Base-by-base conservation (phyloP, 345 rosid genomes). In the Hibiscus trionum region DNA sequence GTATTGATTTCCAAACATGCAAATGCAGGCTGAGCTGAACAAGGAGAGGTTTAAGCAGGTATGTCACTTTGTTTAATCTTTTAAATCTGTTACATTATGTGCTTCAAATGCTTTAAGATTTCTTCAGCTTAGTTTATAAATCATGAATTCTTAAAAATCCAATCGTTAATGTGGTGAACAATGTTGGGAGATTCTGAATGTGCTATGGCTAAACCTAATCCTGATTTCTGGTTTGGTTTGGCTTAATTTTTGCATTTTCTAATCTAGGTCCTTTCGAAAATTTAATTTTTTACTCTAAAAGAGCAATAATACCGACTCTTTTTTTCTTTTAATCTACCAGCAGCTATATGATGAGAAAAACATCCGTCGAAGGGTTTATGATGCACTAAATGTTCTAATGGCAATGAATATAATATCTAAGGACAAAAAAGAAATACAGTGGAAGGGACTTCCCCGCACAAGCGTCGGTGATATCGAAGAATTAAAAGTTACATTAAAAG, bases 311-410 rank as follows among this genome's bases (percentile, higher is more conserved):
- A 71, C 49, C 3, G 24, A 29, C 68, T 33, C 53, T 71, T 35
- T 33, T 70, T 67, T 19, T 21, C 60, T 19, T 56, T 56, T 65
- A 39, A 61, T 72, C 61, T 71, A 70, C 57, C 97, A 93, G 96
- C 97, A 89, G 85, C 99, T 91, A 63, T 96, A 88, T 79, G 99
- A 96, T 55, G 99, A 96, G 86, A 96, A 96, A 80, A 96, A 93
- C 88, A 96, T 96, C 70, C 83, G 99, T 70, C 76, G 99, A 76
- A 87, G 99, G 86, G 99, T 96, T 55, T 96, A 96, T 79, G 99
- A 96, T 85, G 99, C 99, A 31, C 81, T 96, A 61, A 96, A 96
- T 80, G 99, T 96, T 39, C 96, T 96, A 68, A 96, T 93, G 99
- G 99, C 99, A 11, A 88, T 96, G 90, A 97, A 96, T 84, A 96